These are phyloP conservation scores for Blastocystis sp. DNA, from an alignment of 352 stramenopile species.

Conservation along the genomic window DNA sequence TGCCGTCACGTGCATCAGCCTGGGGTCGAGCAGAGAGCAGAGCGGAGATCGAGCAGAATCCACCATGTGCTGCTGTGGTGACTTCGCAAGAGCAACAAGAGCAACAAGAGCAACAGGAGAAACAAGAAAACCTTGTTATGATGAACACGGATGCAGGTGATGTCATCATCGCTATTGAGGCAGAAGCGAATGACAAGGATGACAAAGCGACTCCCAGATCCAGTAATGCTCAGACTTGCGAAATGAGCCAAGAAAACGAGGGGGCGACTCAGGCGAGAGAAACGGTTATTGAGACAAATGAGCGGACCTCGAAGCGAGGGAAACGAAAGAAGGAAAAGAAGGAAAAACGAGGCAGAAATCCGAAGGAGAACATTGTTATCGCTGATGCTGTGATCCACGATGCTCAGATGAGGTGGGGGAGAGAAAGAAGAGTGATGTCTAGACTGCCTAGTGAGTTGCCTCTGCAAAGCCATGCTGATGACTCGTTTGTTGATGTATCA, in stretches of 20 bases:
- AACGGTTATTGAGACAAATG: neutral
- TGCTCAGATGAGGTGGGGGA: neutral
- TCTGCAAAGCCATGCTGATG: neutral
- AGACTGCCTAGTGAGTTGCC: neutral
- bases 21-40: neutral
- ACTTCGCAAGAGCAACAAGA: too few relatives aligned
- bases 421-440: neutral
- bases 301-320: neutral
- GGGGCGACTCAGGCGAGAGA: neutral
- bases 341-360: neutral
- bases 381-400: neutral
- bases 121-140: too few relatives aligned
- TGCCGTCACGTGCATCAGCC: neutral
- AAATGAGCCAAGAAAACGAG: too few relatives aligned
- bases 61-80: too few relatives aligned
- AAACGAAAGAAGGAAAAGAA: neutral
- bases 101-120: too few relatives aligned
- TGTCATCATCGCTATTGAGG: too few relatives aligned
- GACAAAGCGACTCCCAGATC: too few relatives aligned
- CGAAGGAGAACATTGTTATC: conserved; percentile 16
- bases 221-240: too few relatives aligned
- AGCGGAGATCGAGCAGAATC: too few relatives aligned
- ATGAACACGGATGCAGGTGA: too few relatives aligned
- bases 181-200: too few relatives aligned
- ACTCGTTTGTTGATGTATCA: neutral